A percentile compares a stretch with the other conserved stretches of the same genome.
phyloP scores from a whole-genome alignment of 176 grass and related monocot genomes.

The Areca catechu region DNA sequence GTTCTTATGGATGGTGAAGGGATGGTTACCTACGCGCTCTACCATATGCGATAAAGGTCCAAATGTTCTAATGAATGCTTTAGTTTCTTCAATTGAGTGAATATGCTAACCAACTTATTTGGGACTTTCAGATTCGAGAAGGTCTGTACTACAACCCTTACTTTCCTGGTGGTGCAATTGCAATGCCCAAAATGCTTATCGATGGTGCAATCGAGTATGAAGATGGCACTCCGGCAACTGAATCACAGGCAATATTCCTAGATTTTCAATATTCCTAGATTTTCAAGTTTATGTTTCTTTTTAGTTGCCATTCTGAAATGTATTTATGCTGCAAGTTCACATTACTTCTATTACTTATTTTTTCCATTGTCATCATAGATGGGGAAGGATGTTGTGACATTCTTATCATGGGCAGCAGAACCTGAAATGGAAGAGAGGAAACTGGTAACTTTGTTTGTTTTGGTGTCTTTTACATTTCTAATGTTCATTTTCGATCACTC shows the following conservation, averaged over 20 bases:
- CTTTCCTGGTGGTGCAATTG: constrained; percentile 45
- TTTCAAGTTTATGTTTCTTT: not conserved
- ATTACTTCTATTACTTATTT: not conserved
- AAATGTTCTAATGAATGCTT: too few species aligned
- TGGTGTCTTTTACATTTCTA: not conserved
- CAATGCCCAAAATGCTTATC: constrained; percentile 99
- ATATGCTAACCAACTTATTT: not conserved
- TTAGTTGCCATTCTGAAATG: too few species aligned
- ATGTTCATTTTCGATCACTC: too few species aligned
- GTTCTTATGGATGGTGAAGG: too few species aligned
- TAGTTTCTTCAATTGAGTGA: too few species aligned
- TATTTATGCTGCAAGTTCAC: too few species aligned
- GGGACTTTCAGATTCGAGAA: constrained; percentile 10
- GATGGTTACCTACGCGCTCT: too few species aligned
- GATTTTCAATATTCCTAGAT: not conserved
- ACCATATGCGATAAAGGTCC: too few species aligned
- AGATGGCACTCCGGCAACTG: constrained; percentile 87
- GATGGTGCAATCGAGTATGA: constrained; percentile 96
- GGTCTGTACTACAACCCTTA: constrained; percentile 17
- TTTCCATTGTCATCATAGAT: constrained; percentile 37
- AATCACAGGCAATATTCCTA: constrained; percentile 54
- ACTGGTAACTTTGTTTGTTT: constrained; percentile 44
- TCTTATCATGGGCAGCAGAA: constrained; percentile 94
- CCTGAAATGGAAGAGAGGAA: constrained; percentile 99
- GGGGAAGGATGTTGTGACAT: constrained; percentile 92